phyloP scores from a whole-genome alignment of 306 rosid species.

The Trifolium fragiferum region DNA sequence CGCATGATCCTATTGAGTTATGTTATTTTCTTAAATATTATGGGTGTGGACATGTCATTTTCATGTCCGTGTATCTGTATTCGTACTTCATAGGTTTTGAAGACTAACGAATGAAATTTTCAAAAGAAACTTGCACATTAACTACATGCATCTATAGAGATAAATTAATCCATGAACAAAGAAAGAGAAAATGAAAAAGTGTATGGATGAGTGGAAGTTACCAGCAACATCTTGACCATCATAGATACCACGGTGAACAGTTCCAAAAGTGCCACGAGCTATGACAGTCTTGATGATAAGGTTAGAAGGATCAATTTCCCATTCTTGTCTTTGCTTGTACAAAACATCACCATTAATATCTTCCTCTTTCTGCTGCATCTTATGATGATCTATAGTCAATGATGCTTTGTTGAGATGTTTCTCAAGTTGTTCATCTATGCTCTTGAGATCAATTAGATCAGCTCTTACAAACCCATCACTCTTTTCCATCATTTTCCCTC shows the following conservation, averaged over 20 bases:
- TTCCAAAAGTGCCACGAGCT: conserved; percentile 93
- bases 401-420: conserved; percentile 70
- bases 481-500: conserved; percentile 60
- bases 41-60: no score
- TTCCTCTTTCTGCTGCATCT: conserved; percentile 48
- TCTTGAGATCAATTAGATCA: conserved; percentile 98
- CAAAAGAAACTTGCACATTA: background rate
- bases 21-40: no score
- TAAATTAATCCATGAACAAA: background rate
- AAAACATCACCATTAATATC: no score
- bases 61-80: no score
- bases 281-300: conserved; percentile 76
- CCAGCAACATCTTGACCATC: conserved; percentile 92
- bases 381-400: conserved; percentile 56
- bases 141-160: no score
- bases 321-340: conserved; percentile 61
- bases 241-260: conserved; percentile 90
- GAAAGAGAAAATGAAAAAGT: background rate
- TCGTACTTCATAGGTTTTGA: no score
- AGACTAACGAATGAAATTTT: background rate
- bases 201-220: conserved; percentile 22
- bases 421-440: conserved; percentile 93
- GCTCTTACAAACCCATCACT: conserved; percentile 91
- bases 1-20: no score
- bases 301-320: conserved; percentile 95